These are phyloP conservation scores for Nicotiana paniculata DNA, from an alignment of 257 asterid genomes.

Conservation along the genomic window DNA sequence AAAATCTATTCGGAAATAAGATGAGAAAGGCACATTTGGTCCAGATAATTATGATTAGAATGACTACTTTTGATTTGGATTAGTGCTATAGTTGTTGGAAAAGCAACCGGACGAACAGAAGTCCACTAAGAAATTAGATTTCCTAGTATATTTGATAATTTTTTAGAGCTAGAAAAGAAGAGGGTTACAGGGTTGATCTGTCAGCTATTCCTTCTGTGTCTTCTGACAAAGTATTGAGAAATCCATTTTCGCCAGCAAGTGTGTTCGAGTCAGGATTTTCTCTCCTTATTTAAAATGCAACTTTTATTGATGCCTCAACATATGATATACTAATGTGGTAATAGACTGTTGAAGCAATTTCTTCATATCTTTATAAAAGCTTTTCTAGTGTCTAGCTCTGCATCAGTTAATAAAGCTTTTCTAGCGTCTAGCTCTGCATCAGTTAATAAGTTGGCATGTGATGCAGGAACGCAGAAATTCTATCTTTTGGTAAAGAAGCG, in stretches of 20 bases:
- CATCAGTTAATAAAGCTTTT: neutral
- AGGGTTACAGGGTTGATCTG: neutral
- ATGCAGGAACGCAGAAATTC: slow-evolving; percentile 46
- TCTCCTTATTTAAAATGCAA: neutral
- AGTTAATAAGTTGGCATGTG: slow-evolving; percentile 3
- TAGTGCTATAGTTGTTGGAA: neutral
- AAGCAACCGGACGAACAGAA: neutral
- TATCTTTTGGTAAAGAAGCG: slow-evolving; percentile 48
- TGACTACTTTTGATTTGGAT: neutral
- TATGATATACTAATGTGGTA: neutral
- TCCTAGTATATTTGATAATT: neutral
- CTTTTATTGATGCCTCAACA: neutral
- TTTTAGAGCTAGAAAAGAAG: neutral
- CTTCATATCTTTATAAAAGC: neutral
- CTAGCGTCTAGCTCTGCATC: neutral
- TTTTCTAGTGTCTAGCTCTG: neutral
- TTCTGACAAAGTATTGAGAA: neutral
- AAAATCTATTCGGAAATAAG: neutral
- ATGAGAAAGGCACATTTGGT: neutral
- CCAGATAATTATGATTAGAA: neutral
- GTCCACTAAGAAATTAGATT: neutral
- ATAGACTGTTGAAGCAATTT: neutral
- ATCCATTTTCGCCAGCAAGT: neutral
- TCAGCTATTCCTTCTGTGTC: neutral
- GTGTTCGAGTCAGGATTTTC: neutral